Base-by-base conservation (phyloP, 371 early-diverging fungal genomes). In the Circinella umbellata region DNA sequence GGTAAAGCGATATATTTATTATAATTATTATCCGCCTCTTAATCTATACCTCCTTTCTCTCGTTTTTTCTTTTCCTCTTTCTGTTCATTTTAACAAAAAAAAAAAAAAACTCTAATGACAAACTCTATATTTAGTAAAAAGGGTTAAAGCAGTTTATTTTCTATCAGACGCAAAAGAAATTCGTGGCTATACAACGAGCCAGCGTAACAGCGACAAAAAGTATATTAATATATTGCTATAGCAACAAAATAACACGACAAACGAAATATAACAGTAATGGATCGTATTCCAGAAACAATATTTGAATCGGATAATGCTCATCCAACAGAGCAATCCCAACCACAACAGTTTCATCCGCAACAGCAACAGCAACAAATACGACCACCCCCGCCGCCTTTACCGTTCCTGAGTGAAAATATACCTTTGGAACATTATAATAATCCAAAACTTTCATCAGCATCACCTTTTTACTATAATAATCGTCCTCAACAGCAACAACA, bases 361-460 rank as follows among this genome's bases (percentile, higher is more conserved):
- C 49, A 20, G 6, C 53, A 48, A 38, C 65, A 38, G 9, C 65
- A 64, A 37, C 65, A 49, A 18, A 51, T 10, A 63, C 42, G 63
- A 51, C 65, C 65, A 20, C 65, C 53, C 35, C 51, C 65, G n/a
- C 51, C 46, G 63, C 63, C 38, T 15, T 35, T 64, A 34, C 38
- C 65, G 54, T 57, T 57, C 57, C 34, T 57, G 57, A 57, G 34
- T 34, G 57, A 57, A 34, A 18, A 57, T 9, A 6, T 34, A 51
- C 51, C 51, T 14, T n/a, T 51, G 51, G 51, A n/a, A 4, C 51
- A 51, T n/a, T 51, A 13, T 51, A n/a, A 14, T 51, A 51, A n/a
- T 47, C 47, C 47, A 15, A 54, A 54, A 57, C 57, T 27, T 18
- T 57, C 57, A 57, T 57, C 57, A 18, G 27, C 57, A 10, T 34